These are phyloP conservation scores for Raphanus raphanistrum DNA, from an alignment of 345 rosid species.

Conservation along the genomic window DNA sequence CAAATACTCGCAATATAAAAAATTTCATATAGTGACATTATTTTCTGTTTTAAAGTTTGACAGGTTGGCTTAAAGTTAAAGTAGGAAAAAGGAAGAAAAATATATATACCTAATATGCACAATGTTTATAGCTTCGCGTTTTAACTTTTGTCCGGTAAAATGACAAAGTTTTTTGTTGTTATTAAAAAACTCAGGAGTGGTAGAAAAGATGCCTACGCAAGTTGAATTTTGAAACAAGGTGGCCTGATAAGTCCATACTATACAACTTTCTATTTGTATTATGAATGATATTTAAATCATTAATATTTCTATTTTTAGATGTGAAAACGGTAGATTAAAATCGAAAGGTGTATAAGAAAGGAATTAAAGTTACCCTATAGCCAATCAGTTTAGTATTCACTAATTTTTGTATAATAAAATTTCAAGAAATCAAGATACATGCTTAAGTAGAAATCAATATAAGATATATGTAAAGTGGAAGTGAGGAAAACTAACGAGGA, in stretches of 20 bases:
- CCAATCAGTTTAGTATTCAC: not conserved
- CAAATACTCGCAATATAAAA: too few species aligned
- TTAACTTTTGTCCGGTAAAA: conserved; percentile 3
- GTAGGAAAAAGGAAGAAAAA: too few species aligned
- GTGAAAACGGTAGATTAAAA: not conserved
- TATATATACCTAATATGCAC: too few species aligned
- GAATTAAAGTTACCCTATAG: not conserved
- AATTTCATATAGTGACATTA: too few species aligned
- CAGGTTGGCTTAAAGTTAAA: too few species aligned
- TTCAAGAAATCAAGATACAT: not conserved
- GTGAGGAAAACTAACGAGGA: conserved; percentile 40
- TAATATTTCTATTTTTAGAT: not conserved
- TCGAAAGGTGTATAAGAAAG: not conserved
- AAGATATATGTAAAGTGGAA: not conserved
- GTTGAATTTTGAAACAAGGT: not conserved
- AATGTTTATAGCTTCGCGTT: conserved; percentile 1
- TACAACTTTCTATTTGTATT: not conserved
- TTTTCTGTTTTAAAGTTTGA: too few species aligned
- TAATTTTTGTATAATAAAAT: not conserved
- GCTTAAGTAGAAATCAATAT: not conserved
- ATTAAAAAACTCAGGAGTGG: not conserved
- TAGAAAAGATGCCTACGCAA: conserved; percentile 14
- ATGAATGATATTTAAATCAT: not conserved
- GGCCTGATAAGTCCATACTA: not conserved
- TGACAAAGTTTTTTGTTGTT: not conserved